Evolutionary conservation across 352 stramenopile genomes (phyloP).

Genomic region (Phytophthora cryptogea): DNA sequence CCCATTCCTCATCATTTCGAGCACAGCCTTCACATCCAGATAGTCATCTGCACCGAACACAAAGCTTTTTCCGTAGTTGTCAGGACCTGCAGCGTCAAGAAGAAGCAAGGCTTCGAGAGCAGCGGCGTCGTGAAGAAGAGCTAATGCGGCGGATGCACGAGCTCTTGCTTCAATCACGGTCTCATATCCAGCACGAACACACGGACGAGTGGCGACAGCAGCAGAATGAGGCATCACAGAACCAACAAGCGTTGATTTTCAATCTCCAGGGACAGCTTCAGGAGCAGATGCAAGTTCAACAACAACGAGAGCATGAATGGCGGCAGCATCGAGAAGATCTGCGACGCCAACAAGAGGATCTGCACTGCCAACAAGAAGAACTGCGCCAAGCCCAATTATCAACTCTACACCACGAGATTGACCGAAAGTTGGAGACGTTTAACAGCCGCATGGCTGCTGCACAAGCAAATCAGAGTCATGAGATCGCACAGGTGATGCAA

Average conservation of each 20-base stretch:
- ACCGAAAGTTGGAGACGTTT: constrained; percentile 30
- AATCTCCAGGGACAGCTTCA: constrained; percentile 31
- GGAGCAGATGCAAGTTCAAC: constrained; percentile 18
- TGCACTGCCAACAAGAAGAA: constrained; percentile 13
- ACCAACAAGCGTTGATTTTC: constrained; percentile 29
- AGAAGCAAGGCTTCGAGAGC: constrained; percentile 34
- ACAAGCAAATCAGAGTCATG: constrained; percentile 18
- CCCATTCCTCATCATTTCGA: constrained; percentile 4
- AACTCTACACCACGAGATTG: constrained; percentile 25
- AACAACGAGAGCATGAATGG: constrained; percentile 30
- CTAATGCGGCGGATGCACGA: constrained; percentile 49
- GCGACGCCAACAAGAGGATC: constrained; percentile 26
- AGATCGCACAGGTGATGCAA: constrained; percentile 14
- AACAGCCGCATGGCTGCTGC: constrained; percentile 13
- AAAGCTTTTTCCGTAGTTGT: constrained; percentile 52
- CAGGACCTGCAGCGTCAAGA: constrained; percentile 48
- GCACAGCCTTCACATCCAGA: neutral
- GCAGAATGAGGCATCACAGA: constrained; percentile 27
- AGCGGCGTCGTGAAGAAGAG: constrained; percentile 38
- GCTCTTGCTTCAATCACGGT: constrained; percentile 33
- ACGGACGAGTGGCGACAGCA: constrained; percentile 25
- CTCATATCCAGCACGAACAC: constrained; percentile 31
- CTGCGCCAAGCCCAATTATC: constrained; percentile 4
- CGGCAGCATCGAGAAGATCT: constrained; percentile 26
- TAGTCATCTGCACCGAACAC: constrained; percentile 16